Evolutionary conservation across 306 rosid species (phyloP).

Genomic region (Pachyrhizus erosus): DNA sequence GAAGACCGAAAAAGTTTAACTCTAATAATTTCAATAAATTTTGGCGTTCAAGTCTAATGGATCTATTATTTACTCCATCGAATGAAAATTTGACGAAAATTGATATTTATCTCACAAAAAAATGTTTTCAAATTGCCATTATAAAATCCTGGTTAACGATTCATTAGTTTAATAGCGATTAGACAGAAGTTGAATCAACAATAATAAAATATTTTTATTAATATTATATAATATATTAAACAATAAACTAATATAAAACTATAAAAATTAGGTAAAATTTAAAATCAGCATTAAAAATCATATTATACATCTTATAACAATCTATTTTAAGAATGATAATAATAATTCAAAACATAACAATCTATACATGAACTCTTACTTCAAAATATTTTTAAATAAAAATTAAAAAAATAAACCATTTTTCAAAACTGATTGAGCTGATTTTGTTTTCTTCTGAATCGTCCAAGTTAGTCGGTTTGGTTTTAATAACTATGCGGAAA

Average conservation of each 20-base stretch:
- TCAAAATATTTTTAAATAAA: too few relatives aligned
- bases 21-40: background rate
- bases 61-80: background rate
- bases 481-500: too few relatives aligned
- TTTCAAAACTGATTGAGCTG: too few relatives aligned
- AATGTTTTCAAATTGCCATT: too few relatives aligned
- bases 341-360: background rate
- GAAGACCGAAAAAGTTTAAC: too few relatives aligned
- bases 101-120: too few relatives aligned
- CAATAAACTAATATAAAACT: too few relatives aligned
- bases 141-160: too few relatives aligned
- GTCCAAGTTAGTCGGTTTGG: too few relatives aligned
- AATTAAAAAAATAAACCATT: too few relatives aligned
- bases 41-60: background rate
- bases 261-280: background rate
- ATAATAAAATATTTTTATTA: background rate
- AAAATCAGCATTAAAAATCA: background rate
- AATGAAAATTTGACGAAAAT: background rate
- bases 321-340: background rate
- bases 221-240: background rate
- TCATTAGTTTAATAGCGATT: background rate
- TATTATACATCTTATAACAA: background rate
- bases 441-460: too few relatives aligned
- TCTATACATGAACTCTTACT: too few relatives aligned
- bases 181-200: background rate